These are phyloP conservation scores for Populus hybrid DNA, from an alignment of 441 rosid species.

Conservation along the genomic window DNA sequence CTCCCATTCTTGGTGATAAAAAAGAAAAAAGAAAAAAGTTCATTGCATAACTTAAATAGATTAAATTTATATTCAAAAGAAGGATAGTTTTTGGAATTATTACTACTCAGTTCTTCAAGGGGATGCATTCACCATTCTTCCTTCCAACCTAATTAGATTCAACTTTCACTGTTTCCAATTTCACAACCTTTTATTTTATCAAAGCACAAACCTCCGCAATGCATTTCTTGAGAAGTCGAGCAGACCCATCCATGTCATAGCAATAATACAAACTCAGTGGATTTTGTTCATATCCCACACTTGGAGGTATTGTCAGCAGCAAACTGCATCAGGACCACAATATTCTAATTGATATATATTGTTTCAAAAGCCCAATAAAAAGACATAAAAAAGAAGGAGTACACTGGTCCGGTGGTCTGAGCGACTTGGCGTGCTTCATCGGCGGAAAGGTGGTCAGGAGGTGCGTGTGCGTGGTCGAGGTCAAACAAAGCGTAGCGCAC, in stretches of 20 bases:
- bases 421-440: slow-evolving; percentile 57
- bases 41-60: not conserved
- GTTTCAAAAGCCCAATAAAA: not conserved
- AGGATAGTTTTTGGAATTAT: not conserved
- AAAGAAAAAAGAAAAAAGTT: no score
- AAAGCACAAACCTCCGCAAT: slow-evolving; percentile 66
- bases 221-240: slow-evolving; percentile 50
- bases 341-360: not conserved
- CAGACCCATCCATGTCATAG: slow-evolving; percentile 43
- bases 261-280: slow-evolving; percentile 91
- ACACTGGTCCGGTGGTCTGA: slow-evolving; percentile 68
- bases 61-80: no score
- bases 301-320: slow-evolving; percentile 82
- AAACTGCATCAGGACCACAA: slow-evolving; percentile 37
- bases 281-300: slow-evolving; percentile 85
- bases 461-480: slow-evolving; percentile 47
- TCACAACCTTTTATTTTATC: no score
- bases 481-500: slow-evolving; percentile 81
- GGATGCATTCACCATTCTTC: not conserved
- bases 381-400: not conserved
- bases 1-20: not conserved
- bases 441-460: slow-evolving; percentile 67
- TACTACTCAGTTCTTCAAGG: not conserved
- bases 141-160: not conserved
- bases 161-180: not conserved